These are phyloP conservation scores for Diaporthe helianthi DNA, from an alignment of 2,329 filamentous ascomycete species.

Conservation along the genomic window DNA sequence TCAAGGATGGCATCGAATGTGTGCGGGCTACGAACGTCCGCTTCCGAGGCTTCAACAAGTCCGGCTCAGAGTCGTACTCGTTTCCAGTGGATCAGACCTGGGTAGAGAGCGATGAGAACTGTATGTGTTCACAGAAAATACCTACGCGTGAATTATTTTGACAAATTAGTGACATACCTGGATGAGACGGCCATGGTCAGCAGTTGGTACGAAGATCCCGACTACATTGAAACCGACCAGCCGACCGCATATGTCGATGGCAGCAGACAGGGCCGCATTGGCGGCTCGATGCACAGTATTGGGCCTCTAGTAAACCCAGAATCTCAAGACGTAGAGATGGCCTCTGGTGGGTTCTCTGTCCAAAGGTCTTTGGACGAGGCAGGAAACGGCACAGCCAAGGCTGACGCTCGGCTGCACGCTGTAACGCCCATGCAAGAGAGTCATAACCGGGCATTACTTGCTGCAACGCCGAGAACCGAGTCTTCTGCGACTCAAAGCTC, in stretches of 20 bases:
- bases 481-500: neutral
- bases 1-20: constrained; percentile 5
- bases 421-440: neutral
- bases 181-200: neutral
- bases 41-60: neutral
- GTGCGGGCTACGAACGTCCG: neutral
- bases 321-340: neutral
- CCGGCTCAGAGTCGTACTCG: neutral
- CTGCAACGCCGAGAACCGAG: neutral
- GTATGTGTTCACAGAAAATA: neutral
- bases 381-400: neutral
- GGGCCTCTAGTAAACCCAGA: neutral
- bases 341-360: neutral
- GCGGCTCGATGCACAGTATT: too few relatives aligned
- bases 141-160: neutral
- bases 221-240: neutral
- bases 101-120: neutral
- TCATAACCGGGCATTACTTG: neutral
- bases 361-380: neutral
- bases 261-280: neutral
- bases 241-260: neutral
- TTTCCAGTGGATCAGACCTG: constrained; percentile 5
- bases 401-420: neutral
- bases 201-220: neutral
- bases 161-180: neutral